Percentiles rank a stretch among this genome's conserved stretches.
Evolutionary conservation across 441 rosid genomes (phyloP).

Genomic region (Euphorbia celastroides): DNA sequence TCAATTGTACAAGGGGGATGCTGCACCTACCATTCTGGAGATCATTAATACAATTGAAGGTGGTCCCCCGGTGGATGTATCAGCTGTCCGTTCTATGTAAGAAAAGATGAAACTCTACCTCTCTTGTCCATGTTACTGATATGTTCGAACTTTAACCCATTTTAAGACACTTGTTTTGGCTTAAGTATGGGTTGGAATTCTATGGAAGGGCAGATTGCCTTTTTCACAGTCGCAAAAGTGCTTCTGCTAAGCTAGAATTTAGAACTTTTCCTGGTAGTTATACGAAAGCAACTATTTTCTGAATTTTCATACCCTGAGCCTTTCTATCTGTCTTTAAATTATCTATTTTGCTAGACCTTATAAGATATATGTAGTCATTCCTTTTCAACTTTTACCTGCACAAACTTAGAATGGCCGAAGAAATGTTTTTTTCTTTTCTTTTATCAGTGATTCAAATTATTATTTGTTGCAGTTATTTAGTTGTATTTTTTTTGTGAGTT

Average conservation of each 20-base stretch:
- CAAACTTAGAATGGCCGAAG: background rate
- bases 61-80: constrained; percentile 93
- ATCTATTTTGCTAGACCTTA: background rate
- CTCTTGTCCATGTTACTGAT: background rate
- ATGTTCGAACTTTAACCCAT: constrained; percentile 9
- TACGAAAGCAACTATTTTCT: background rate
- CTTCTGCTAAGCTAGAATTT: constrained; percentile 14
- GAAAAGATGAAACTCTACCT: constrained; percentile 20
- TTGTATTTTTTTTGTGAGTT: no score
- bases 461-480: no score
- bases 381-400: no score
- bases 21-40: constrained; percentile 67
- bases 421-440: background rate
- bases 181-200: background rate
- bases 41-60: constrained; percentile 96
- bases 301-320: background rate
- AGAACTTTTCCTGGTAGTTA: background rate
- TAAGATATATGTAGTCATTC: no score
- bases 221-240: background rate
- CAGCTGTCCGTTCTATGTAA: constrained; percentile 94
- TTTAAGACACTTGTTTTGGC: background rate
- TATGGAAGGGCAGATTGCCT: background rate
- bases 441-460: background rate
- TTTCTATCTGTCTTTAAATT: background rate
- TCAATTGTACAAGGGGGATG: constrained; percentile 73